Evolutionary conservation across 345 rosid genomes (phyloP).

Genomic region (Linum trigynum): DNA sequence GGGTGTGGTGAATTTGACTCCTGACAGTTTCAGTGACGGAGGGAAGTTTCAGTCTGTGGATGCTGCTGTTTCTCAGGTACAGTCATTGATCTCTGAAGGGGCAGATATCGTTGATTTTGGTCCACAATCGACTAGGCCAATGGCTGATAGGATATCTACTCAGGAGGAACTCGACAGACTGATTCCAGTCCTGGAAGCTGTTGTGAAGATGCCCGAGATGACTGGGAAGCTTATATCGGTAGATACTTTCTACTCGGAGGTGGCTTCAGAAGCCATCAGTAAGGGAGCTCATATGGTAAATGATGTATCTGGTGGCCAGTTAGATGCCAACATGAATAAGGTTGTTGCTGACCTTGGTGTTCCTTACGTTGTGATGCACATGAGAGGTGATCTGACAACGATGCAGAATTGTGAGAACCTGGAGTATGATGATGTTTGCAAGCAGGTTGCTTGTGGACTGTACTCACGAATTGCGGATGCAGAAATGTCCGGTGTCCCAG

Average conservation of each 20-base stretch:
- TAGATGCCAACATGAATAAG: conserved; percentile 62
- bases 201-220: conserved; percentile 73
- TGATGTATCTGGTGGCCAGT: conserved; percentile 73
- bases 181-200: conserved; percentile 63
- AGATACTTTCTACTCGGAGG: conserved; percentile 80
- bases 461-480: conserved; percentile 48
- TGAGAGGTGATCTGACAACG: conserved; percentile 85
- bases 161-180: conserved; percentile 69
- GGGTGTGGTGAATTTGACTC: conserved; percentile 91
- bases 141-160: conserved; percentile 56
- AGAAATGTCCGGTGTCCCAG: conserved; percentile 66
- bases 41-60: conserved; percentile 59
- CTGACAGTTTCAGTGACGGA: conserved; percentile 94
- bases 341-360: conserved; percentile 55
- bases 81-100: conserved; percentile 59
- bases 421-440: conserved; percentile 54
- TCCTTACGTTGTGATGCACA: conserved; percentile 85
- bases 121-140: conserved; percentile 87
- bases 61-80: conserved; percentile 63
- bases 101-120: conserved; percentile 82
- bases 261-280: conserved; percentile 68
- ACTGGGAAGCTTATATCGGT: conserved; percentile 64
- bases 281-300: conserved; percentile 78
- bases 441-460: conserved; percentile 66
- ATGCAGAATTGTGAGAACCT: conserved; percentile 73